These are phyloP conservation scores for Podospora appendiculata DNA, from an alignment of 495 filamentous ascomycete genomes.

Conservation along the genomic window DNA sequence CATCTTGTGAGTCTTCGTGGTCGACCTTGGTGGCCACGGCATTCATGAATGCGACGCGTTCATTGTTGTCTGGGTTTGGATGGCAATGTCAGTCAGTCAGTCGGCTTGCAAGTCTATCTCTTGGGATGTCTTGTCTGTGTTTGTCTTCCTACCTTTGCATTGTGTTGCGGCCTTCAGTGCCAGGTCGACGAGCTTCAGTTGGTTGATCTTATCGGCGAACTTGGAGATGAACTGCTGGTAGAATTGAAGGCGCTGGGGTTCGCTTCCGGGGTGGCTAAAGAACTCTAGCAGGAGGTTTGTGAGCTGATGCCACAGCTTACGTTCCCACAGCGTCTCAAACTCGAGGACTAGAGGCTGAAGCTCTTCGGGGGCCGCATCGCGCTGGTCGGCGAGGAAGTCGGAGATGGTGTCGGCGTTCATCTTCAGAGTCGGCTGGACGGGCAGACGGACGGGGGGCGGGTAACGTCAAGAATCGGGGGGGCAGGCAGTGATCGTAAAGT, in stretches of 20 bases:
- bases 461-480: too few species aligned
- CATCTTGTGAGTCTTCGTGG: constrained; percentile 88
- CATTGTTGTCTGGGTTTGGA: constrained; percentile 60
- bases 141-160: constrained; percentile 58
- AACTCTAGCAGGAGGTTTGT: constrained; percentile 83
- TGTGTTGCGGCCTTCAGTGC: constrained; percentile 80
- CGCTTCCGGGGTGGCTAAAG: constrained; percentile 76
- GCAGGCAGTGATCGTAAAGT: not conserved
- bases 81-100: not conserved
- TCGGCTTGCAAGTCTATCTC: not conserved
- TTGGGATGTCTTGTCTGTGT: not conserved
- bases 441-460: too few species aligned
- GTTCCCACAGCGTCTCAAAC: constrained; percentile 97
- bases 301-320: constrained; percentile 98
- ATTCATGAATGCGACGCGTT: constrained; percentile 81
- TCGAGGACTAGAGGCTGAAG: constrained; percentile 80
- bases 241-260: constrained; percentile 73
- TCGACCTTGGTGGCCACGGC: constrained; percentile 81
- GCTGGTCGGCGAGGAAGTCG: constrained; percentile 84
- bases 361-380: constrained; percentile 76
- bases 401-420: constrained; percentile 66
- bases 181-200: constrained; percentile 88
- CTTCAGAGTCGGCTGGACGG: not conserved
- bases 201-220: constrained; percentile 97
- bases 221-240: constrained; percentile 93